Conservation (phyloP, 2,329 filamentous ascomycete genomes). For the Penicillium polonicum region DNA sequence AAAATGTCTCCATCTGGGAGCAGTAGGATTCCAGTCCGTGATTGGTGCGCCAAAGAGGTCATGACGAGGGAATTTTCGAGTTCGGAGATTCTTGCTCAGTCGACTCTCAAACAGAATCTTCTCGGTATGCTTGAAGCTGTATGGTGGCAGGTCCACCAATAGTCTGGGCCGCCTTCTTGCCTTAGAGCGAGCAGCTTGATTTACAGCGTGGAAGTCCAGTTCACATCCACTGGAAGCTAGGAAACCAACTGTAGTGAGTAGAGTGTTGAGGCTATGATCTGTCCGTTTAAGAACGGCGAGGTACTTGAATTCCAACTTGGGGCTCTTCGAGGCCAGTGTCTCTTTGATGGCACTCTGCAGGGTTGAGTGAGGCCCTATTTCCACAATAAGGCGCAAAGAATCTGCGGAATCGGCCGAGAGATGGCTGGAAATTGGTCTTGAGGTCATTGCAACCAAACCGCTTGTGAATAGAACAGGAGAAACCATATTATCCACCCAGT, state of each 20-base stretch:
- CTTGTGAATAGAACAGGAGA: constrained; percentile 31
- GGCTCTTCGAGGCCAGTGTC: constrained; percentile 10
- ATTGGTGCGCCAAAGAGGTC: constrained; percentile 33
- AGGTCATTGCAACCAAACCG: constrained; percentile 20
- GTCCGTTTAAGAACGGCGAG: constrained; percentile 27
- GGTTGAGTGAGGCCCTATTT: constrained; percentile 35
- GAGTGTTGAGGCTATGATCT: constrained; percentile 16
- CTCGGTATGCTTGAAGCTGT: constrained; percentile 31
- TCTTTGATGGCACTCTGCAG: constrained; percentile 32
- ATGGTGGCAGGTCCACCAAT: constrained; percentile 29
- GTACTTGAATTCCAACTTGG: constrained; percentile 22
- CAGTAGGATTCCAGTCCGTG: constrained; percentile 29
- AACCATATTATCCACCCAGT: constrained; percentile 37
- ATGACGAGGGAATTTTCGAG: constrained; percentile 29
- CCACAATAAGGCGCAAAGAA: constrained; percentile 25
- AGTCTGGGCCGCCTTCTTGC: constrained; percentile 10
- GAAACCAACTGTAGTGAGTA: constrained; percentile 23
- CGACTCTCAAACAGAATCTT: constrained; percentile 28
- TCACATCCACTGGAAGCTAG: constrained; percentile 21
- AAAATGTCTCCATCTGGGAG: constrained; percentile 32
- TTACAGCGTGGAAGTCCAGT: constrained; percentile 28
- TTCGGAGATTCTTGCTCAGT: constrained; percentile 28
- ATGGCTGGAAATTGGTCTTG: background rate
- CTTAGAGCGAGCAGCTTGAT: constrained; percentile 10
- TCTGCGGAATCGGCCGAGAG: background rate